phyloP scores from a whole-genome alignment of 306 rosid genomes.

The Myrica gale region DNA sequence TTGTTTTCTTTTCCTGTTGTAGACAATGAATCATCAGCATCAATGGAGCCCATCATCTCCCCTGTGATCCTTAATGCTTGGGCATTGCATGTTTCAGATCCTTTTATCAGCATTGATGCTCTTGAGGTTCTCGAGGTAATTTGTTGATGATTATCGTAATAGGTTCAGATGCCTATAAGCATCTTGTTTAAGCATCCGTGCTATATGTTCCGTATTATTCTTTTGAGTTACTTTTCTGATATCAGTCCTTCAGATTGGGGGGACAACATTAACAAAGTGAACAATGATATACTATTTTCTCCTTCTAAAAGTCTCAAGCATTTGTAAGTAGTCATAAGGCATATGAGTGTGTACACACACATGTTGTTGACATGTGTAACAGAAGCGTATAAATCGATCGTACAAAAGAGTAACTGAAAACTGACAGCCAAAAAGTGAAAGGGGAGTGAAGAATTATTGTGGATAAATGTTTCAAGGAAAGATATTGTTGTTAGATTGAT shows the following conservation, averaged over 20 bases:
- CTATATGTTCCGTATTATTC: neutral
- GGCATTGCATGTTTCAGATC: constrained; percentile 86
- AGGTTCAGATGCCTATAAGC: constrained; percentile 3
- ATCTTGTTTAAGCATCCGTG: neutral
- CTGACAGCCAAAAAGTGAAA: too few species aligned
- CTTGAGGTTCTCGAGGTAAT: constrained; percentile 93
- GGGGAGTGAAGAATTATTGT: too few species aligned
- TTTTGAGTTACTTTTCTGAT: neutral
- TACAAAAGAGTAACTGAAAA: neutral
- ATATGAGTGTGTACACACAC: too few species aligned
- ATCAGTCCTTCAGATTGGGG: neutral
- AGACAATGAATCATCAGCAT: constrained; percentile 63
- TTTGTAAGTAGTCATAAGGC: neutral
- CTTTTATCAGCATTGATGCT: constrained; percentile 88
- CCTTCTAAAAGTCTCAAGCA: neutral
- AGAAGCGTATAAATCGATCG: neutral
- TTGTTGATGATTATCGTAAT: constrained; percentile 20
- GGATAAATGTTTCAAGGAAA: too few species aligned
- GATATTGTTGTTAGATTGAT: neutral
- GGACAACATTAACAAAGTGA: neutral
- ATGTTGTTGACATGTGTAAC: neutral
- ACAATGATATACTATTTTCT: neutral
- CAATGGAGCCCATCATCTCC: constrained; percentile 69
- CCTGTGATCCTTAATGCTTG: constrained; percentile 81
- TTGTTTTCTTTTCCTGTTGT: constrained; percentile 22